A percentile compares a stretch with the other conserved stretches of the same genome.
These are phyloP conservation scores for Penicillium cosmopolitanum DNA, from an alignment of 495 filamentous ascomycete genomes.

Conservation along the genomic window DNA sequence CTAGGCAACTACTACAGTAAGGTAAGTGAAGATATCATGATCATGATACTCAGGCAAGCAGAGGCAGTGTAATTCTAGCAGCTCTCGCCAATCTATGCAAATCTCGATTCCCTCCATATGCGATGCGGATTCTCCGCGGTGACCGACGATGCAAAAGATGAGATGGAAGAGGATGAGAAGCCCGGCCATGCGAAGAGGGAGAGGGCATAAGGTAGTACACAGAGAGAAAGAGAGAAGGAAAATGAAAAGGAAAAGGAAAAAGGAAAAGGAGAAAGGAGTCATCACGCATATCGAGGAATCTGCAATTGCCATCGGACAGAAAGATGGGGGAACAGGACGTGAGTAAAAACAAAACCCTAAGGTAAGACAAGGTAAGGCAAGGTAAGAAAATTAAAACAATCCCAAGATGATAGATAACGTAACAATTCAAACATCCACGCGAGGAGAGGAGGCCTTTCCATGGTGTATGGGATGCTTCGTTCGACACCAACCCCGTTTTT, in stretches of 20 bases:
- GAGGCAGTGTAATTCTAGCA: background rate
- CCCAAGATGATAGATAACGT: background rate
- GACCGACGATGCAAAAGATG: constrained; percentile 8
- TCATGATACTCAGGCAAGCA: background rate
- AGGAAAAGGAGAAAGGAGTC: background rate
- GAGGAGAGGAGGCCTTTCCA: background rate
- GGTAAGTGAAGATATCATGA: no score
- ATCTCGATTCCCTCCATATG: constrained; percentile 14
- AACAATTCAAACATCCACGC: background rate
- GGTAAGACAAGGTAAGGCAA: background rate
- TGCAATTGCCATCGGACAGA: background rate
- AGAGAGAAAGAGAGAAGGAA: background rate
- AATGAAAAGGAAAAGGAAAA: background rate
- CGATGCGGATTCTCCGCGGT: constrained; percentile 12
- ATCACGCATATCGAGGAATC: constrained; percentile 13
- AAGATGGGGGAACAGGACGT: background rate
- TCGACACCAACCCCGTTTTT: constrained; percentile 19
- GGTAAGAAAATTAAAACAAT: background rate
- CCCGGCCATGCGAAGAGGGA: constrained; percentile 7
- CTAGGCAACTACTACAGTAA: no score
- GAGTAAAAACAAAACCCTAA: background rate
- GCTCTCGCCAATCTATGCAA: constrained; percentile 14
- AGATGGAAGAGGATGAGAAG: background rate
- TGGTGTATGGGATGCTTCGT: constrained; percentile 2
- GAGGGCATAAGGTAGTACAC: constrained; percentile 1